Evolutionary conservation across 129 eudicot genomes (phyloP).

Genomic region (Cynara cardunculus): DNA sequence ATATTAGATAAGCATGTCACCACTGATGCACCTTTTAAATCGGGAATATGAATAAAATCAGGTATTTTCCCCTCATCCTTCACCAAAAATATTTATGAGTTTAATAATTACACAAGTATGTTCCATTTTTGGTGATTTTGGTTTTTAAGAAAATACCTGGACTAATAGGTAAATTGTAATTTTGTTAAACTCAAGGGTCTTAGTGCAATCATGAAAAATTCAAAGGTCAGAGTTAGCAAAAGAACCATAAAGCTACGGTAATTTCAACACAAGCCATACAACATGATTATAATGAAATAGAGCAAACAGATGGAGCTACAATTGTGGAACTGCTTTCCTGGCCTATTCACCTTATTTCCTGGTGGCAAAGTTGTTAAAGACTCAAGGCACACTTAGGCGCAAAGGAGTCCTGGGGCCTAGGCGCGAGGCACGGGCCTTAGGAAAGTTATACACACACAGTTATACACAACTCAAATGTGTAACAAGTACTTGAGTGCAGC

Average conservation of each 20-base stretch:
- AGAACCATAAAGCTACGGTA: neutral
- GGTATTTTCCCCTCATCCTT: neutral
- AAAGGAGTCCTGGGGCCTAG: too few species aligned
- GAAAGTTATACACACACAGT: too few species aligned
- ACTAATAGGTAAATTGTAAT: neutral
- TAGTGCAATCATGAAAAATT: neutral
- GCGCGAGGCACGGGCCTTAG: too few species aligned
- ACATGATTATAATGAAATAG: neutral
- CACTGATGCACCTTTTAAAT: neutral
- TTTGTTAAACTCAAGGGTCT: neutral
- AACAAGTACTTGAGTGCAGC: too few species aligned
- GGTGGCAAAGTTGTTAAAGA: too few species aligned
- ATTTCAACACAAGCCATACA: neutral
- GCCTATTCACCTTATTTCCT: too few species aligned
- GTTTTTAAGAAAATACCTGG: neutral
- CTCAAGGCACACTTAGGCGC: too few species aligned
- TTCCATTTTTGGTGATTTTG: neutral
- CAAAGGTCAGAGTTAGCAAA: neutral
- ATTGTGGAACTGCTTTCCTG: neutral
- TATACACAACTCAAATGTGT: too few species aligned
- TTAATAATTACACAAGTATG: neutral
- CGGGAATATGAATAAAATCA: neutral
- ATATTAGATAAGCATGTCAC: neutral
- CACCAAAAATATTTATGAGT: neutral
- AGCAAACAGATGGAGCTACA: neutral